phyloP scores from a whole-genome alignment of 2,329 filamentous ascomycete genomes.

The Emericellopsis cladophorae region DNA sequence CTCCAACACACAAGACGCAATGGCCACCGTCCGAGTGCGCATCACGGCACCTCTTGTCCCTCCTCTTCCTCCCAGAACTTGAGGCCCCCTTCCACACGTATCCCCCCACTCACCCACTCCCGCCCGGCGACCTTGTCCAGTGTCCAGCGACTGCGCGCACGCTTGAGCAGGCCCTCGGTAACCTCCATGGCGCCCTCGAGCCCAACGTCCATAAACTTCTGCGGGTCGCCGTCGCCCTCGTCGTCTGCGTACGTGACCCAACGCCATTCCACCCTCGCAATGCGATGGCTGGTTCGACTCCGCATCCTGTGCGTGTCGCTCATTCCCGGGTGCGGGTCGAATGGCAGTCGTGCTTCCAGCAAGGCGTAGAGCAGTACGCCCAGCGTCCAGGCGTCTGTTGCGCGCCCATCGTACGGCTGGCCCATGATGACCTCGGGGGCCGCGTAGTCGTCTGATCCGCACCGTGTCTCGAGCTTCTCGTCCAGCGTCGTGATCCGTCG shows the following conservation, averaged over 20 bases:
- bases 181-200: slow-evolving; percentile 67
- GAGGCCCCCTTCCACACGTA: slow-evolving; percentile 52
- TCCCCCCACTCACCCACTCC: slow-evolving; percentile 66
- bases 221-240: slow-evolving; percentile 58
- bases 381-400: slow-evolving; percentile 88
- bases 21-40: not conserved
- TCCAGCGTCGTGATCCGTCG: slow-evolving; percentile 66
- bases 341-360: slow-evolving; percentile 84
- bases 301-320: slow-evolving; percentile 64
- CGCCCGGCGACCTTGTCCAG: slow-evolving; percentile 60
- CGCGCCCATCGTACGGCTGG: slow-evolving; percentile 83
- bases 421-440: slow-evolving; percentile 94
- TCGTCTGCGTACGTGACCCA: slow-evolving; percentile 80
- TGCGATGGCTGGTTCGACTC: slow-evolving; percentile 81
- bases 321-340: slow-evolving; percentile 76
- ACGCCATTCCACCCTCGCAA: slow-evolving; percentile 88
- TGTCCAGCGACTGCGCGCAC: slow-evolving; percentile 66
- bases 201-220: slow-evolving; percentile 48
- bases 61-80: slow-evolving; percentile 47
- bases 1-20: not conserved
- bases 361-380: slow-evolving; percentile 89
- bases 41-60: slow-evolving; percentile 34
- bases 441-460: slow-evolving; percentile 93
- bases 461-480: slow-evolving; percentile 83
- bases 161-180: slow-evolving; percentile 74